Base-by-base conservation (phyloP, 371 early-diverging fungal genomes). In the Rhizomucor miehei region DNA sequence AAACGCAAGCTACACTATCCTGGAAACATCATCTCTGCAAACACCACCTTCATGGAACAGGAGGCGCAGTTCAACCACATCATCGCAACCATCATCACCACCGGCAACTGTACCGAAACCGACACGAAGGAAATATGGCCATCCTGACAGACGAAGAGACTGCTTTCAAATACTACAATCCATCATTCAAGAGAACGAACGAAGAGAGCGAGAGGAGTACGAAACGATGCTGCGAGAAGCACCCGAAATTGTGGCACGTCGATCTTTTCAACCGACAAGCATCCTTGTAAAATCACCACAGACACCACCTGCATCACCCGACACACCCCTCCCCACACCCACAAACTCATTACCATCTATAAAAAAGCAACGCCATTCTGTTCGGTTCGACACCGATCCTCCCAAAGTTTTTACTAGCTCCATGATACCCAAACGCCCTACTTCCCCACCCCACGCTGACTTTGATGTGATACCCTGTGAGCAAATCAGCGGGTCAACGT, bases 361-460 rank as follows among this genome's bases (percentile, higher is more conserved):
- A 29, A 29, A 29, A 29, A 29, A 29, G 29, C 29, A 29, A n/a
- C 58, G 60, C 11, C 70, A 59, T 35, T 66, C 71, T 52, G 73
- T 73, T 12, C 59, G 63, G 44, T 73, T 73, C 60, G 62, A 66
- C 40, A 58, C 66, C 34, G 73, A 64, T 36, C 73, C 73, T 44
- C 66, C 73, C 24, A 68, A 59, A 60, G 62, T 66, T 14, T 66
- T 63, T 40, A 20, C 40, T 16, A 23, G 48, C 40, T 52, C 53
- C 35, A 52, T 25, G 20, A 24, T 16, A 29, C 29, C 29, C 29
- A 29, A 40, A 51, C 51, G 20, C 40, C 51, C 19, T 11, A 24
- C 39, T 39, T 40, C 40, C 17, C 54, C 16, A 36, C 48, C 48
- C 1, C 34, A 48, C 4, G 20, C 48, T n/a, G 10, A 34, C 16